A percentile compares a stretch with the other conserved stretches of the same genome.
Conservation (phyloP, 805 yeast species). For the Saccharomycopsis oosterbeekiorum region DNA sequence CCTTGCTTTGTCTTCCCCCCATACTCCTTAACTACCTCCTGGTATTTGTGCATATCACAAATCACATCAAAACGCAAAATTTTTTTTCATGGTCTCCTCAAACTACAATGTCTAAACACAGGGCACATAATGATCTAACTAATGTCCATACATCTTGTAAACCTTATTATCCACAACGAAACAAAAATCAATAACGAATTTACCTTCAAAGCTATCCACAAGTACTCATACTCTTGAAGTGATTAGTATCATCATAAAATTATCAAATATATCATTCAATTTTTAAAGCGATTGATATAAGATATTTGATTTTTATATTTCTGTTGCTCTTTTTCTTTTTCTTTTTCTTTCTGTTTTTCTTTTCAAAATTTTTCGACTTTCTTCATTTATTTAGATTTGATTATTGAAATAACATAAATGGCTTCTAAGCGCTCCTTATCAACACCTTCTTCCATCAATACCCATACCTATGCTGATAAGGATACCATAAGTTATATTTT, state of each 20-base stretch:
- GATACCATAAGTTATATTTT: conserved; percentile 8
- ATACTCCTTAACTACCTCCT: neutral
- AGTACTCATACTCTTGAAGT: neutral
- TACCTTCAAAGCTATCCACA: neutral
- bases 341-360: no score
- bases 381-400: neutral
- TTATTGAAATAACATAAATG: neutral
- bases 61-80: neutral
- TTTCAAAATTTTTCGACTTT: no score
- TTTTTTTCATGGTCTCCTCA: no score
- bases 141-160: neutral
- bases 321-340: no score
- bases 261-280: no score
- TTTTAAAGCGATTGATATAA: no score
- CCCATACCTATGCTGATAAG: neutral
- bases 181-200: neutral
- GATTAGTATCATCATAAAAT: neutral
- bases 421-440: neutral
- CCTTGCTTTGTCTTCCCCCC: no score
- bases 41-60: no score
- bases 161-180: neutral
- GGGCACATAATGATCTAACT: neutral
- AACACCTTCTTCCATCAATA: neutral
- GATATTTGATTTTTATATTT: no score
- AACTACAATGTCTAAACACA: neutral